Base-by-base conservation (phyloP, 2,329 filamentous ascomycete genomes). In the Aureobasidium vineae region DNA sequence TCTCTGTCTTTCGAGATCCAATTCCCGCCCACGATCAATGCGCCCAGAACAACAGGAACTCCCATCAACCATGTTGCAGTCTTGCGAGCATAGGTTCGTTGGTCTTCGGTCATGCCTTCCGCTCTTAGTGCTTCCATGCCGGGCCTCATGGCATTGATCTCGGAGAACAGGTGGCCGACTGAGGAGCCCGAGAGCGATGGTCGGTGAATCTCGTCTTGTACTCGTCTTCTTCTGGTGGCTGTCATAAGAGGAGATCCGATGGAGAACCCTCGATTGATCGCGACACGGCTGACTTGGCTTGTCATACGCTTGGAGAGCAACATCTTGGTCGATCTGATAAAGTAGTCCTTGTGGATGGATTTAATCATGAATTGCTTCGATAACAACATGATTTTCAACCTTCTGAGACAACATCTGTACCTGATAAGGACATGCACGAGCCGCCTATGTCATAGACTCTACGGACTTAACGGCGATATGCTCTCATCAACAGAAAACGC, bases 131-230 rank as follows among this genome's bases (percentile, higher is more conserved):
- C 47, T 66, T 72, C 72, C 72, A 73, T 74, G 3, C 71, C 72
- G 28, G 71, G 70, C 53, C 70, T 69, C n/a, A 72, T 73, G 16
- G 71, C 70, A 43, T 71, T 72, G 56, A 74, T 69, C 38, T 74
- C 72, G 6, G 72, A 71, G 40, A 74, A 67, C 7, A 74, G 53
- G 54, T 73, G 72, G 8, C 71, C 73, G 6, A 74, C 66, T 11
- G 73, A 74, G 1, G 72, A 68, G 38, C 72, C 71, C 23, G 70
- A 71, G 15, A 73, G 61, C 1, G 72, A 74, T 6, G 73, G 71
- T 56, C 71, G 71, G 67, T 74, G 73, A 4, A 67, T 65, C 10
- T 63, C 41, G 2, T 66, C 47, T 41, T 50, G 11, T 19, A 15
- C 40, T 21, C 26, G 5, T 40, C 47, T 45, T 23, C 40, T 41